Base-by-base conservation (phyloP, 2,329 filamentous ascomycete species). In the Diaporthe eres region DNA sequence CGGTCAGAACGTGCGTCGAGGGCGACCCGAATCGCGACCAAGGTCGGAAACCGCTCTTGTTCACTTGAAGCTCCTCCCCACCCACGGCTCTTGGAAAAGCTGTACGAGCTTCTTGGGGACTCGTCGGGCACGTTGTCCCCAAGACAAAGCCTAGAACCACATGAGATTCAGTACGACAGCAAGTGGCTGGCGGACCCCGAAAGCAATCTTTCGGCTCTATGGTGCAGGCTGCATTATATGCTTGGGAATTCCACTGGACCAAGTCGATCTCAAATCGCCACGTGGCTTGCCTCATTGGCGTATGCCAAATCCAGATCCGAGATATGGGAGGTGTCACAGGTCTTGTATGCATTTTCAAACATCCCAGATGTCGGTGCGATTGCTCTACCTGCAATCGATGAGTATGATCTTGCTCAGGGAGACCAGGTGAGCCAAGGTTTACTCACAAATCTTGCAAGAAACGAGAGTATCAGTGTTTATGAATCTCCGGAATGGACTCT, bases 201-300 rank as follows among this genome's bases (percentile, higher is more conserved):
- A 15, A 4, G 15, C 2, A 17, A 71, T 22, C 71, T 67, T 47
- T 47, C 65, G 4, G 47, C 28, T 1, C 47, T 51, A 10, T 78
- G 75, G 77, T 77, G 75, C 44, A 73, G 71, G 53, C 55, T 77
- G 17, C 77, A 78, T 63, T 28, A 12, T 25, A 60, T 15, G 49
- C 34, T 25, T 19, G 12, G 25, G 25, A 25, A 22, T 34, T 19
- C 6, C 19, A 22, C 6, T 49, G 17, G 47, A 9, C n/a, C 15
- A 22, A 55, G 4, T 28, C 75, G 71, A 42, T 77, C 63, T 28
- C 51, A 68, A 6, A 9, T 76, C 2, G 74, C 79, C 70, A 79
- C 80, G 9, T 81, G 77, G 75, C 75, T 81, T 0, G 70, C 78
- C 1, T 80, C 78, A 2, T 49, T 81, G 12, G 78, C 79, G 0